A percentile compares a stretch with the other conserved stretches of the same genome.
These are phyloP conservation scores for Exophiala oligosperma DNA, from an alignment of 2,329 filamentous ascomycete species.

Conservation along the genomic window DNA sequence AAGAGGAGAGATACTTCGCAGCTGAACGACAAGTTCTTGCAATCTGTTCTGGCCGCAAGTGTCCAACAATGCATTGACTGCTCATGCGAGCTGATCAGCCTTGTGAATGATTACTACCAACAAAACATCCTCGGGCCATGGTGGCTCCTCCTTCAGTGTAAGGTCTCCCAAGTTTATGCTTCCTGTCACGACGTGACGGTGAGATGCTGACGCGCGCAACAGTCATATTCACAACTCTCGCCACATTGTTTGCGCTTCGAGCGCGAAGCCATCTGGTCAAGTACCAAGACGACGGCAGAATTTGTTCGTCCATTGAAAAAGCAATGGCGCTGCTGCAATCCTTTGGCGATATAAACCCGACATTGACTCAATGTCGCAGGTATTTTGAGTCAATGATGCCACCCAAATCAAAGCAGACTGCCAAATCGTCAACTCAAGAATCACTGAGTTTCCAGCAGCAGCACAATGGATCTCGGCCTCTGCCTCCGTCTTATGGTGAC, in stretches of 20 bases:
- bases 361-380: slow-evolving; percentile 2
- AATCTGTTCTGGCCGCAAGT: not conserved
- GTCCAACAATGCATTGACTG: slow-evolving; percentile 5
- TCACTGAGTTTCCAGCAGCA: not conserved
- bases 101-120: slow-evolving; percentile 4
- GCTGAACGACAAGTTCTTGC: not conserved
- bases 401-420: not conserved
- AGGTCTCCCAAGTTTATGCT: not conserved
- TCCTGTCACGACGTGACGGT: not conserved
- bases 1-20: not conserved
- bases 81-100: not conserved
- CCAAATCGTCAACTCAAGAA: not conserved
- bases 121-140: not conserved
- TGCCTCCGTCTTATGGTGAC: not conserved
- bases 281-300: not conserved
- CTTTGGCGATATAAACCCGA: slow-evolving; percentile 7
- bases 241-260: not conserved
- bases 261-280: not conserved
- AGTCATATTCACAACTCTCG: slow-evolving; percentile 4
- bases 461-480: not conserved
- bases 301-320: not conserved
- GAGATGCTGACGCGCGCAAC: not conserved
- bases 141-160: slow-evolving; percentile 5
- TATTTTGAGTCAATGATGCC: slow-evolving; percentile 4
- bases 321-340: slow-evolving; percentile 4